Evolutionary conservation across 2,329 filamentous ascomycete species (phyloP).

Genomic region (Clonostachys rhizophaga): DNA sequence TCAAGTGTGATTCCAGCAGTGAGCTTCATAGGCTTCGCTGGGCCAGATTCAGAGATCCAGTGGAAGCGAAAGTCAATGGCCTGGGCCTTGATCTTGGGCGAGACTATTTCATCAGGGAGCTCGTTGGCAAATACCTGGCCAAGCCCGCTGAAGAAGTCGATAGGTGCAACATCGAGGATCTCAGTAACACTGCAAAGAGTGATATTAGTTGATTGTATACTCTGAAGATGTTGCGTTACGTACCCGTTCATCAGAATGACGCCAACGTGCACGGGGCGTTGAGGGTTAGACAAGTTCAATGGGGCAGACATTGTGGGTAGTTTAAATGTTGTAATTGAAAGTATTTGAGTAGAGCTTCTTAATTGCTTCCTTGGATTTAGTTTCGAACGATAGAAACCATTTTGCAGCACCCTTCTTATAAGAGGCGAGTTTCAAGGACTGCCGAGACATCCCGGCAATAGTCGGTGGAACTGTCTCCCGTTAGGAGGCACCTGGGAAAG

Average conservation of each 20-base stretch:
- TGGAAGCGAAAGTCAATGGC: constrained; percentile 20
- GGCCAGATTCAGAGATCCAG: constrained; percentile 22
- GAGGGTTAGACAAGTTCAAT: background rate
- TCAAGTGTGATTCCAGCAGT: constrained; percentile 17
- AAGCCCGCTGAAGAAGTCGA: constrained; percentile 18
- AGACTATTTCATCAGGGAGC: constrained; percentile 7
- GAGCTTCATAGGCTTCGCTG: constrained; percentile 8
- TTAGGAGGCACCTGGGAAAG: too few species aligned
- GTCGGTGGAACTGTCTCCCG: too few species aligned
- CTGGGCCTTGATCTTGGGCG: constrained; percentile 2
- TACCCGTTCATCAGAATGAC: constrained; percentile 20
- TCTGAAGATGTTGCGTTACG: background rate
- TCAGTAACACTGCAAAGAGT: constrained; percentile 17
- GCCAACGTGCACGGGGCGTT: constrained; percentile 13
- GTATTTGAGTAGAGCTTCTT: too few species aligned
- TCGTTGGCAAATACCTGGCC: constrained; percentile 8
- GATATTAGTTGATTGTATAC: background rate
- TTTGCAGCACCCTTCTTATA: too few species aligned
- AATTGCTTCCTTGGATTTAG: too few species aligned
- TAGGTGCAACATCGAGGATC: constrained; percentile 24
- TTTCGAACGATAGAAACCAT: too few species aligned
- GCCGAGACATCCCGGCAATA: too few species aligned
- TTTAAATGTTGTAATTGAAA: too few species aligned
- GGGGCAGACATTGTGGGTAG: too few species aligned
- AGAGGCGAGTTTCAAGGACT: too few species aligned